These are phyloP conservation scores for Pseudogymnoascus sp. DNA, from an alignment of 2,329 filamentous ascomycete species.

Conservation along the genomic window DNA sequence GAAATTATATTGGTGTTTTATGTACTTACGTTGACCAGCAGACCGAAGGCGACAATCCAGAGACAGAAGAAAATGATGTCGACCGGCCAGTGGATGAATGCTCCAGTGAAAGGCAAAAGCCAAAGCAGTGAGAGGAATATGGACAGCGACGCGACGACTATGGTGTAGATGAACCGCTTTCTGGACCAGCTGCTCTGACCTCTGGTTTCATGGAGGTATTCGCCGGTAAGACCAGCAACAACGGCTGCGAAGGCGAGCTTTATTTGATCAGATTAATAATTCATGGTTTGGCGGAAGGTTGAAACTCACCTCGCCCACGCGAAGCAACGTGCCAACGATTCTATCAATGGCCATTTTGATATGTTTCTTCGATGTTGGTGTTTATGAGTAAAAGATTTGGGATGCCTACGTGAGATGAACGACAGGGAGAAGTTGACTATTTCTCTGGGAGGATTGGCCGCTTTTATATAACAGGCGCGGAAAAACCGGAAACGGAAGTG, in stretches of 20 bases:
- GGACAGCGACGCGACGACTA: constrained; percentile 59
- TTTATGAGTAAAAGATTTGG: not conserved
- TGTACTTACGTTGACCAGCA: constrained; percentile 41
- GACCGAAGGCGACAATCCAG: constrained; percentile 47
- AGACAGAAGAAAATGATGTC: constrained; percentile 60
- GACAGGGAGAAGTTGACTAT: not conserved
- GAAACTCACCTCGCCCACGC: constrained; percentile 22
- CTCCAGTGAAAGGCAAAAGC: constrained; percentile 50
- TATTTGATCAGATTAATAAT: constrained; percentile 28
- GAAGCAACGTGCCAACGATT: constrained; percentile 27
- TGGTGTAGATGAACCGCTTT: constrained; percentile 65
- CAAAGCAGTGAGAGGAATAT: constrained; percentile 63
- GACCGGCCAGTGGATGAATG: constrained; percentile 53
- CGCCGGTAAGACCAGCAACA: constrained; percentile 59
- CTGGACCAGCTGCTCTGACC: constrained; percentile 42
- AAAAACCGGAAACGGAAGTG: not conserved
- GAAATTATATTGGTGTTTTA: constrained; percentile 61
- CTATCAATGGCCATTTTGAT: constrained; percentile 32
- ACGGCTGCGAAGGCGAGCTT: constrained; percentile 65
- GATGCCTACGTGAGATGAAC: not conserved
- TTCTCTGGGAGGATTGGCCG: not conserved
- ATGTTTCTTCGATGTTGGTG: not conserved
- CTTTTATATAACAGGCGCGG: not conserved
- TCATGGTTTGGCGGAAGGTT: not conserved
- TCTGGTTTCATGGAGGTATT: constrained; percentile 47